Conservation (phyloP, 768 basidiomycete genomes). For the Crepidotus variabilis region DNA sequence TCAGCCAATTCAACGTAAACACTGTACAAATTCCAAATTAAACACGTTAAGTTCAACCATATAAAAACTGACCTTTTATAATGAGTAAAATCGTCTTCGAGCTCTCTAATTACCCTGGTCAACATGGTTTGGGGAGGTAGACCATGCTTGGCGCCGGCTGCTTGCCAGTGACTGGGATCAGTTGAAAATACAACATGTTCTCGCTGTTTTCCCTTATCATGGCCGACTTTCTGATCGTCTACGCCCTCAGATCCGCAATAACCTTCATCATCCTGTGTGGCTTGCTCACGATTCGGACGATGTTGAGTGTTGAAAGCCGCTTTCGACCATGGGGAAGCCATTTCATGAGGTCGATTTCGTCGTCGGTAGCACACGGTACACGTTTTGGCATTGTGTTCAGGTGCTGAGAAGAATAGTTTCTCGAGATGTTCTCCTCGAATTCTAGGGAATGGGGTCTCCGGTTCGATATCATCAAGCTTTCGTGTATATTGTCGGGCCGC, state of each 20-base stretch:
- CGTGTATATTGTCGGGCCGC: slow-evolving; percentile 16
- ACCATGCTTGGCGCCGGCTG: slow-evolving; percentile 29
- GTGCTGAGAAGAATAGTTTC: slow-evolving; percentile 75
- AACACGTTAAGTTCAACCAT: slow-evolving; percentile 1
- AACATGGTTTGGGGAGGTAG: slow-evolving; percentile 88
- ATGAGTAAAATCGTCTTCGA: slow-evolving; percentile 94
- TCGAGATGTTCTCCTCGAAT: slow-evolving; percentile 80
- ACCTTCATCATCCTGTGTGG: slow-evolving; percentile 41
- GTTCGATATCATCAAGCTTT: slow-evolving; percentile 11
- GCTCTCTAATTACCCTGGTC: slow-evolving; percentile 74
- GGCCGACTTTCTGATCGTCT: slow-evolving; percentile 16
- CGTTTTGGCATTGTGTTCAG: slow-evolving; percentile 68
- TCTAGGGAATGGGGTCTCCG: slow-evolving; percentile 69
- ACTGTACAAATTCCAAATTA: slow-evolving; percentile 39
- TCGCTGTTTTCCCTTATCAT: slow-evolving; percentile 27
- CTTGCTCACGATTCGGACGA: slow-evolving; percentile 1
- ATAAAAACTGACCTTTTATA: slow-evolving; percentile 75
- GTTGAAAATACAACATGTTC: slow-evolving; percentile 23
- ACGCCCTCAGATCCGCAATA: slow-evolving; percentile 41
- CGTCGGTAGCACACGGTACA: slow-evolving; percentile 64
- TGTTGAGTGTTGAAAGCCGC: background rate
- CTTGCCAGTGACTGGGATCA: slow-evolving; percentile 26
- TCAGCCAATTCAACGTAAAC: slow-evolving; percentile 90
- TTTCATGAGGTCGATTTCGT: slow-evolving; percentile 14
- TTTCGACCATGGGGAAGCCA: background rate